phyloP scores from a whole-genome alignment of 176 grass and related monocot genomes.

The Tuctoria greenei region DNA sequence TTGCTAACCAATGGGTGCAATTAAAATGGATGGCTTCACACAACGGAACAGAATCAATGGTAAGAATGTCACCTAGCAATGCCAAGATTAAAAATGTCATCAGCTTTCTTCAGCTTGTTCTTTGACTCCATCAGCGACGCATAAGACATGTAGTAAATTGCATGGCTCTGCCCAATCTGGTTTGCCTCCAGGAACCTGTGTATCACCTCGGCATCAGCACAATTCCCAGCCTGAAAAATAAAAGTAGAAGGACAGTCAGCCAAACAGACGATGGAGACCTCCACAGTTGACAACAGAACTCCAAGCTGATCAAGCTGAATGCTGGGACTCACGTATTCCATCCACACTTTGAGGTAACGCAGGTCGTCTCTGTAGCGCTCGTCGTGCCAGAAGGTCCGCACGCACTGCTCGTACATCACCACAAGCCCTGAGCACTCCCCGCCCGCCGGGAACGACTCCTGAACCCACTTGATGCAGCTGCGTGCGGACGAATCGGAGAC shows the following conservation, averaged over 20 bases:
- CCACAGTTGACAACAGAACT: background rate
- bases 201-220: constrained; percentile 76
- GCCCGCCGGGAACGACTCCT: constrained; percentile 87
- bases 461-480: constrained; percentile 97
- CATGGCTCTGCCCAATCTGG: constrained; percentile 73
- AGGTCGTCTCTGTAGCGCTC: constrained; percentile 80
- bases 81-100: constrained; percentile 78
- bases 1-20: constrained; percentile 13
- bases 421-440: constrained; percentile 86
- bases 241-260: background rate
- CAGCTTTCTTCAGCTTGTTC: constrained; percentile 78
- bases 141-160: constrained; percentile 72
- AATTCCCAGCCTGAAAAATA: constrained; percentile 63
- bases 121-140: constrained; percentile 67
- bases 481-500: constrained; percentile 13
- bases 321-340: constrained; percentile 82
- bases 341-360: constrained; percentile 96
- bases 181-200: constrained; percentile 79
- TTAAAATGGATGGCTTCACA: background rate
- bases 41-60: background rate
- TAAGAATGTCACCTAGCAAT: constrained; percentile 71
- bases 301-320: background rate
- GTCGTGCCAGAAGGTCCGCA: constrained; percentile 85
- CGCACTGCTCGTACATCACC: constrained; percentile 95
- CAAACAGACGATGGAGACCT: background rate